Base-by-base conservation (phyloP, 2,329 filamentous ascomycete species). In the Colletotrichum sp. region DNA sequence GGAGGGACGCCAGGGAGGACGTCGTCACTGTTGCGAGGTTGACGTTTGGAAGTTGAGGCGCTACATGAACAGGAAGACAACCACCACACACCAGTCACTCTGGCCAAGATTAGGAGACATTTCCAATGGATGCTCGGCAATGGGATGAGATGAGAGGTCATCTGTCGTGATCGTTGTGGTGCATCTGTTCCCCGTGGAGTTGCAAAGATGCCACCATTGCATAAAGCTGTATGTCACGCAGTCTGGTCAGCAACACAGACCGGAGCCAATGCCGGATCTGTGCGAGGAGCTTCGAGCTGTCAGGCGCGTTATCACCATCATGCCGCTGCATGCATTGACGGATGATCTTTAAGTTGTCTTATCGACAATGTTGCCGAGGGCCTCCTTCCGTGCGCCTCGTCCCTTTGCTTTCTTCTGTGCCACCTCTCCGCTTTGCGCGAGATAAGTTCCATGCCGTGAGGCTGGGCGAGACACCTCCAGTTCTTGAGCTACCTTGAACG, bases 1-100 rank as follows among this genome's bases (percentile, higher is more conserved):
- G 64, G 65, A 76, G 70, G 70, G 71, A 76, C 48, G 70, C 43
- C 65, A 76, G 74, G 74, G 74, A 76, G 38, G 24, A 69, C 12
- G 36, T 55, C 21, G 71, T 76, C 70, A 69, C 65, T 74, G 74
- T 68, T 69, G 74, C 60, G 34, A 58, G 36, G 43, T 73, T 74
- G 70, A 69, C 65, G 70, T 76, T 28, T 67, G 65, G 68, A 34
- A 75, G 38, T 55, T 67, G 68, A 30, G 61, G 55, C 32, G 32
- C 32, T 43, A 52, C 61, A 30, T 21, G 43, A 48, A 48, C n/a
- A 21, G 43, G n/a, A 48, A 48, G 8, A 48, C 43, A 48, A 48
- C 43, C 43, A 48, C n/a, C 43, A 21, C 38, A 28, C 30, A 55
- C 5, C 61, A 36, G 8, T 18, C 8, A 15, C 58, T 21, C 34